Base-by-base conservation (phyloP, 164 flowering plant genomes). In the Nelumbo lutea region DNA sequence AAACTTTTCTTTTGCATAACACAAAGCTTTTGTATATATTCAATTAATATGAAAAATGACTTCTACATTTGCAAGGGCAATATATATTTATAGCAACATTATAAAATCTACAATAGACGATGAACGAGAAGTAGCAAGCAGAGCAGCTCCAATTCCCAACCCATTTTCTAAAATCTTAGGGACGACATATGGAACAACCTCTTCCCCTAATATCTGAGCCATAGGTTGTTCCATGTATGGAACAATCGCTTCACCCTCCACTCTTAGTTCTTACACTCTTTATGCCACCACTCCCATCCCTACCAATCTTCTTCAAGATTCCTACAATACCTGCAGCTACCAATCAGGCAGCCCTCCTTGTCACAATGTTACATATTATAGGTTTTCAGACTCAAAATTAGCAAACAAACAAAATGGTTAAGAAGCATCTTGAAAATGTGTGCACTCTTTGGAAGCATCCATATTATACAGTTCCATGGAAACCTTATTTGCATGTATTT, bases 311-410 rank as follows among this genome's bases (percentile, higher is more conserved):
- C 82, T 91, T 93, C 76, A 91, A 74, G 68, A 93, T 88, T n/a
- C 97, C 98, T 39, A 85, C 96, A 68, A 93, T 85, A 13, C 96
- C 98, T 7, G 98, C 98, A 50, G 98, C 98, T 52, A 87, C 97
- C 67, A 91, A 70, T 42, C 97, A 77, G 27, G 96, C 98, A 62
- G 97, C 96, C 72, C 97, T 81, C 7, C 88, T 82, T 3, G 96
- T 85, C 41, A 93, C 93, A n/a, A 85, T 79, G 59, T 91, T 96
- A 59, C 97, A 91, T 59, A 88, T 27, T 27, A 27, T 27, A 27
- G 27, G 0, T 27, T 27, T 27, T 27, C 27, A 27, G 27, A 27
- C 27, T 27, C 27, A 27, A 27, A 27, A 27, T 27, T 27, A 27
- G 27, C 27, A 27, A 27, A 27, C 27, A 27, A 27, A 27, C 27